Evolutionary conservation across 352 stramenopile species (phyloP), one percentile per base, ranked within the genome.

Genomic region (Phytophthora chlamydospora): DNA sequence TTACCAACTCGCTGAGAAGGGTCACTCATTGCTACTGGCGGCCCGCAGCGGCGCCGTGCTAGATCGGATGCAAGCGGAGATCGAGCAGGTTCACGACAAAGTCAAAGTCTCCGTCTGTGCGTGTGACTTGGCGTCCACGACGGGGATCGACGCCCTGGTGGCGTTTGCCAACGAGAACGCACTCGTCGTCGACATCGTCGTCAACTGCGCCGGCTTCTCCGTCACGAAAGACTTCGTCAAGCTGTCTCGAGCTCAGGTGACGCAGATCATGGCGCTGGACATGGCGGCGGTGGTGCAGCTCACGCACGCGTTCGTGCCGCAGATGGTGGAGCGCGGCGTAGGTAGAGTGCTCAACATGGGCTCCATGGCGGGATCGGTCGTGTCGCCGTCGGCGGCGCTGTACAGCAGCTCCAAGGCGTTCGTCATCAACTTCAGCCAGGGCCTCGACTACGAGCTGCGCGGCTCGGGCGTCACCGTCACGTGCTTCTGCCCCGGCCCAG

Each of bases 311-410:
- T 71, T 96, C 19, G 50, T 90, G 10, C 77, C 83, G 29, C 68
- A 78, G 36, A 95, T 96, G 86, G 62, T 78, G n/a, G 54, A 68
- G 54, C 76, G 88, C 33, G 70, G 81, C 13, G 44, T 75, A 6
- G 88, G 85, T n/a, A 74, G 83, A 41, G 73, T 96, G 42, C 63
- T 96, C 24, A 93, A 94, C 51, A 76, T 96, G 8, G 76, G 79
- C 29, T 90, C 83, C 12, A 75, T 94, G 17, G 71, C 79, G 1
- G 68, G 62, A 0, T 72, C 72, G n/a, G 50, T 87, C 36, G 56
- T 83, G 2, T 81, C 85, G 11, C 83, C 85, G 8, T 68, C 61
- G 6, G 71, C 78, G n/a, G 73, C 76, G 6, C 51, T 93, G 27
- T 95, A 94, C 62, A 76, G 78, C 36, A 88, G 73, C 29, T 66